Conservation (phyloP, 768 basidiomycete species). For the Coprinellus aureogranulatus region DNA sequence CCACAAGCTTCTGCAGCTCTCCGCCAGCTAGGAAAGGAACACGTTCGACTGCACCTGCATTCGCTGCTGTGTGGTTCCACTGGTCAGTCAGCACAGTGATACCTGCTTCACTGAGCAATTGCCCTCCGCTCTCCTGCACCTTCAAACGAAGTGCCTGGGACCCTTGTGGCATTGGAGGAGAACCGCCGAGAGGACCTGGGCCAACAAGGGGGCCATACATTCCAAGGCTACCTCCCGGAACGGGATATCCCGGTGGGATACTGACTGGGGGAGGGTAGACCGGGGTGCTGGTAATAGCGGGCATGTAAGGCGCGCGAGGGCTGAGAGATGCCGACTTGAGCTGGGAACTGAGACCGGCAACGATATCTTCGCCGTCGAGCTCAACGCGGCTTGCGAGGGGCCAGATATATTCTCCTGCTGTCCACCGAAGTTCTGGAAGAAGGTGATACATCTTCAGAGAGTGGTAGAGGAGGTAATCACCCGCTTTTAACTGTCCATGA, state of each 20-base stretch:
- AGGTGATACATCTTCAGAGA: slow-evolving; percentile 77
- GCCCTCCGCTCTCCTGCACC: slow-evolving; percentile 68
- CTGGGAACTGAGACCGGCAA: slow-evolving; percentile 12
- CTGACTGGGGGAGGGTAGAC: slow-evolving; percentile 18
- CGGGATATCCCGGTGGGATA: slow-evolving; percentile 12
- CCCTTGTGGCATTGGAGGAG: slow-evolving; percentile 24
- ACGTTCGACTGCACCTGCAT: slow-evolving; percentile 58
- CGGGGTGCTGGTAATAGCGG: slow-evolving; percentile 18
- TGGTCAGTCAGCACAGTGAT: slow-evolving; percentile 59
- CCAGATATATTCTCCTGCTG: slow-evolving; percentile 83
- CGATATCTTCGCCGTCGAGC: slow-evolving; percentile 45
- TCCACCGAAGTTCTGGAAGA: slow-evolving; percentile 72
- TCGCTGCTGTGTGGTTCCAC: slow-evolving; percentile 31
- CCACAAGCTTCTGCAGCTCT: slow-evolving; percentile 68
- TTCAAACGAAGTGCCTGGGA: slow-evolving; percentile 42
- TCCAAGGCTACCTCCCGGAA: slow-evolving; percentile 45
- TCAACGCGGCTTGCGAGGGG: slow-evolving; percentile 70
- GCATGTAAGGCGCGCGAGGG: slow-evolving; percentile 14
- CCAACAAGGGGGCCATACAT: slow-evolving; percentile 14
- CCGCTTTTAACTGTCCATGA: slow-evolving; percentile 62
- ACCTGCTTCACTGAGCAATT: slow-evolving; percentile 60
- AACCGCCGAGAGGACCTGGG: no score
- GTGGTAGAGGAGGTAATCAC: slow-evolving; percentile 72
- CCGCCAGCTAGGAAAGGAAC: slow-evolving; percentile 68
- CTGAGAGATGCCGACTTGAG: slow-evolving; percentile 2